Base-by-base conservation (phyloP, 2,329 filamentous ascomycete species). In the Shiraia sp. region DNA sequence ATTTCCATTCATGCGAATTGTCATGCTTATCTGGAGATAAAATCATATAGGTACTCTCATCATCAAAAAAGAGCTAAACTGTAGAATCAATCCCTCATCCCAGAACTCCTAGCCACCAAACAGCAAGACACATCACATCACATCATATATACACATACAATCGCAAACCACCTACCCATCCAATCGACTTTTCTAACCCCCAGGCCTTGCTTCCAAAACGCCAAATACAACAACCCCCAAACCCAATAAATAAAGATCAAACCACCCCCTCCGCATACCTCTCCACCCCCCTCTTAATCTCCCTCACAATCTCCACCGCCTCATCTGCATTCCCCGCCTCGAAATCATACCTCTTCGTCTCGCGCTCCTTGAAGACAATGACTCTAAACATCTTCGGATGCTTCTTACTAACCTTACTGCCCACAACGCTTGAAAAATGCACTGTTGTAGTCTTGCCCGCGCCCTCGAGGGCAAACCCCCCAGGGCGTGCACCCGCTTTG, bases 331-430 rank as follows among this genome's bases (percentile, higher is more conserved):
- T 86, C 52, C 79, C 81, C n/a, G 87, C 83, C 69, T 92, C 88
- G 65, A 93, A 93, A 53, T 93, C 88, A 68, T 93, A 93, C 46
- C 88, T 73, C 72, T 92, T 92, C 47, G 79, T 85, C 71, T 91
- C 88, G 2, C 83, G 81, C 34, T 85, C 82, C 64, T 84, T 86
- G 68, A 86, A 91, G 15, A 92, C 85, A 38, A 90, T 75, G 16
- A 89, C 85, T 70, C 90, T 85, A 65, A 93, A 88, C 63, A 89
- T 87, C 42, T 84, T 86, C 2, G 88, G 87, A 63, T 92, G 88
- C 60, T 88, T 87, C 59, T 87, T 79, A 39, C 83, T 86, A 33
- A 91, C 85, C 66, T 91, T 92, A 64, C 87, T 90, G 2, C 88
- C 88, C 12, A 95, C 81, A 5, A 93, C 86, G 42, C 87, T 87